Evolutionary conservation across 768 basidiomycete species (phyloP).

Genomic region (Austroboletus festivus): DNA sequence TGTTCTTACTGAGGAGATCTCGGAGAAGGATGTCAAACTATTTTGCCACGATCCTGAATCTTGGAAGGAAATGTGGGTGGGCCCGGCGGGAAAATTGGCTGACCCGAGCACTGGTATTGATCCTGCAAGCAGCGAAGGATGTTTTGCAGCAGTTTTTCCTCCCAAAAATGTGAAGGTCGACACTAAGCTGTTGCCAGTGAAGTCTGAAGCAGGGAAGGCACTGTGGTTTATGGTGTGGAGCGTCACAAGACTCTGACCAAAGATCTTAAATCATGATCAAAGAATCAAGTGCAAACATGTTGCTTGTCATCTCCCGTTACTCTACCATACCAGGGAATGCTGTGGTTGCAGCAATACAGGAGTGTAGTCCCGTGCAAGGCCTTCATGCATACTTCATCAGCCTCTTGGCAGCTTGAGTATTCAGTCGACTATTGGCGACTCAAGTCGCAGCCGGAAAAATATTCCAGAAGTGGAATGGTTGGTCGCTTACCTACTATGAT

Average conservation of each 20-base stretch:
- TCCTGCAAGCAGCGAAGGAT: background rate
- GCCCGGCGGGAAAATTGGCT: background rate
- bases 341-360: no score
- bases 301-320: no score
- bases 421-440: no score
- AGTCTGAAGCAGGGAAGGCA: background rate
- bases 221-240: slow-evolving; percentile 18
- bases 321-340: no score
- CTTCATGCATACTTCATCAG: no score
- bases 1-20: background rate
- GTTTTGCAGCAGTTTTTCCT: slow-evolving; percentile 22
- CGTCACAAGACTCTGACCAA: slow-evolving; percentile 11
- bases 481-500: no score
- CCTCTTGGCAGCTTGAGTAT: no score
- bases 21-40: slow-evolving; percentile 6
- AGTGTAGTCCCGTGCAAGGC: no score
- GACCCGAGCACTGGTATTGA: background rate
- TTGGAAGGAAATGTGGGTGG: slow-evolving; percentile 29
- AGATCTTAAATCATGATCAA: background rate
- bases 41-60: slow-evolving; percentile 28
- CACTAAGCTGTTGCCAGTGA: slow-evolving; percentile 17
- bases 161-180: slow-evolving; percentile 32
- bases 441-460: no score
- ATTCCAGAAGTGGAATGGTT: no score
- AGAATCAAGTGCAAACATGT: background rate